Conservation (phyloP, 192 early-diverging fungal genomes). For the Glomus cerebriforme region DNA sequence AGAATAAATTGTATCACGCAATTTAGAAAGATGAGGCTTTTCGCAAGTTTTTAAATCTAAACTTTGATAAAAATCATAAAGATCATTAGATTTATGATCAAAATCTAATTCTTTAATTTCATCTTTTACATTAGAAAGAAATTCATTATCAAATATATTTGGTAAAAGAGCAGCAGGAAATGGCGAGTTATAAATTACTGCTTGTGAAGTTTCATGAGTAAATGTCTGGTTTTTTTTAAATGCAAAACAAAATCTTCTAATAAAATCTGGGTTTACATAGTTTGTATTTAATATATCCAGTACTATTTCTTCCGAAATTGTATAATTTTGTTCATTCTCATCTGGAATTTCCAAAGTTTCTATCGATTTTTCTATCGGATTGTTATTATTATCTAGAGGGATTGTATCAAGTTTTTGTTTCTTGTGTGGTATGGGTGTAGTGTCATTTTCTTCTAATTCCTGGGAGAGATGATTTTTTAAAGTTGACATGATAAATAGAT, state of each 20-base stretch:
- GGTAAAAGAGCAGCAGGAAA: slow-evolving; percentile 40
- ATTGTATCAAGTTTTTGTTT: not conserved
- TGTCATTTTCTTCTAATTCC: not conserved
- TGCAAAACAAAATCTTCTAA: not conserved
- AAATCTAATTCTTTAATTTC: slow-evolving; percentile 42
- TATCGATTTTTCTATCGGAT: not conserved
- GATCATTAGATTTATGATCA: slow-evolving; percentile 62
- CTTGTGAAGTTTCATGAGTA: not conserved
- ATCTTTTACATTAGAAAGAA: slow-evolving; percentile 41
- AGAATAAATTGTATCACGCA: slow-evolving; percentile 62
- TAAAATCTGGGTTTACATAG: not conserved
- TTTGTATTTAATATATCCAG: not conserved
- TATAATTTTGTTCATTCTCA: not conserved
- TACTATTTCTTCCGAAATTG: not conserved
- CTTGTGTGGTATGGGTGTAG: not conserved
- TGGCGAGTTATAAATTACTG: slow-evolving; percentile 35
- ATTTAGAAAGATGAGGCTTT: slow-evolving; percentile 46
- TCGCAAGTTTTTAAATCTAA: slow-evolving; percentile 54
- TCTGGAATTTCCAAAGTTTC: not conserved
- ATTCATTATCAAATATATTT: slow-evolving; percentile 40
- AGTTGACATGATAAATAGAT: not conserved
- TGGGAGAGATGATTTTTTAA: not conserved
- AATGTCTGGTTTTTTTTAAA: not conserved
- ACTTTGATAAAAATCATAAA: slow-evolving; percentile 72
- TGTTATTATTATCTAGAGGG: not conserved